Conservation (phyloP, 2,329 filamentous ascomycete species). For the Sphaerulina populicola region DNA sequence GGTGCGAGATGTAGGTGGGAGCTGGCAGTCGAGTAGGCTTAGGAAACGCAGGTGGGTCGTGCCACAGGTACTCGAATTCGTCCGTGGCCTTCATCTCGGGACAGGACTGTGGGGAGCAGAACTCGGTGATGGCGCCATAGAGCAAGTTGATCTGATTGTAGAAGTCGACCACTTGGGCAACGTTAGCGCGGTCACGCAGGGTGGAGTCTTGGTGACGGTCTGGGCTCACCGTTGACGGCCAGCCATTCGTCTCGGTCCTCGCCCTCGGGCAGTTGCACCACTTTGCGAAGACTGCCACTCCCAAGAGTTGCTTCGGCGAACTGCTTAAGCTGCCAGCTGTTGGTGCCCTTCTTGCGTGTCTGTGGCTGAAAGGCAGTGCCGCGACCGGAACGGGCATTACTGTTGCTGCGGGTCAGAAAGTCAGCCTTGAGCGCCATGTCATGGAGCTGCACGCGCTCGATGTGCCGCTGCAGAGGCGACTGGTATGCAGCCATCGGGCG, state of each 20-base stretch:
- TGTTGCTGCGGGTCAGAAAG: conserved; percentile 36
- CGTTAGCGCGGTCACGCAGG: conserved; percentile 6
- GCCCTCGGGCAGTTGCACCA: conserved; percentile 91
- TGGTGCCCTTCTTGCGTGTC: conserved; percentile 73
- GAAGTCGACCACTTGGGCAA: conserved; percentile 83
- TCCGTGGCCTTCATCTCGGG: conserved; percentile 99
- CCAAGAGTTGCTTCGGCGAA: conserved; percentile 97
- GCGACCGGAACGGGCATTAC: conserved; percentile 52
- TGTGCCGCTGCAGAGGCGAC: conserved; percentile 30
- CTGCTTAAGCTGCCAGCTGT: conserved; percentile 87
- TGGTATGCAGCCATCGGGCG: conserved; percentile 28
- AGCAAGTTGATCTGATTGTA: conserved; percentile 99
- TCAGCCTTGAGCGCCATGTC: conserved; percentile 29
- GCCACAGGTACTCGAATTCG: conserved; percentile 99
- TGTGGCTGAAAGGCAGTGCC: conserved; percentile 87
- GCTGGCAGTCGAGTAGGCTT: conserved; percentile 96
- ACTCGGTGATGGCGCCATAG: conserved; percentile 97
- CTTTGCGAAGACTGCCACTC: conserved; percentile 87
- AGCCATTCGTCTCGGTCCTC: conserved; percentile 98
- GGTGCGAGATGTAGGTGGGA: conserved; percentile 92
- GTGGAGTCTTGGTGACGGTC: not conserved
- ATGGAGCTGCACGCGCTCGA: conserved; percentile 24
- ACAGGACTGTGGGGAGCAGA: conserved; percentile 93
- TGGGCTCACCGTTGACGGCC: conserved; percentile 79
- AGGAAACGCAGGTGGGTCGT: conserved; percentile 89